phyloP scores from a whole-genome alignment of 768 basidiomycete genomes.

The Leucosporidium scottii region DNA sequence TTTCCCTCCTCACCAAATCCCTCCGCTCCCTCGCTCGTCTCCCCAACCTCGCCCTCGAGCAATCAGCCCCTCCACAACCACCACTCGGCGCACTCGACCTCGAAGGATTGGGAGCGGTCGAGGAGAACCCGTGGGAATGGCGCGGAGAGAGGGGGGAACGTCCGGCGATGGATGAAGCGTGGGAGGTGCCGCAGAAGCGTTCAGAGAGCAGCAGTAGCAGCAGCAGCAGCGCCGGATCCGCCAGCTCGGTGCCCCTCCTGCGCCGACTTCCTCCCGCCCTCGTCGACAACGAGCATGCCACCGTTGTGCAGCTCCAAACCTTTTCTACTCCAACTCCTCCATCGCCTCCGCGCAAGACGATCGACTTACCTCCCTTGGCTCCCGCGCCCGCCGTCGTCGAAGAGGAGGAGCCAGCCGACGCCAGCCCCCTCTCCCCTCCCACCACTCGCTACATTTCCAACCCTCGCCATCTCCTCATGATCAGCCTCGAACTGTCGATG shows the following conservation, averaged over 20 bases:
- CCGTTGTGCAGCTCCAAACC: conserved; percentile 1
- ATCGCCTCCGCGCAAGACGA: background rate
- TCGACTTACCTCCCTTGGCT: background rate
- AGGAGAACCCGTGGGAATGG: conserved; percentile 2
- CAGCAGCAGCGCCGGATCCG: background rate
- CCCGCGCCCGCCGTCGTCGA: background rate
- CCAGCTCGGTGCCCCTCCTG: no score
- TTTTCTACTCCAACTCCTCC: background rate
- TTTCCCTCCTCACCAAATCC: conserved; percentile 25
- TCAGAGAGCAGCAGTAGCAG: background rate
- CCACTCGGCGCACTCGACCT: background rate
- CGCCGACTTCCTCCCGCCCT: no score
- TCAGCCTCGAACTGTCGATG: conserved; percentile 32
- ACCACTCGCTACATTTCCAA: conserved; percentile 28
- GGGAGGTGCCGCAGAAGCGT: background rate
- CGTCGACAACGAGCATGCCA: background rate
- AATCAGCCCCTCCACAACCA: conserved; percentile 3
- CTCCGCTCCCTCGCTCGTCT: conserved; percentile 21
- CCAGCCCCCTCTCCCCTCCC: background rate
- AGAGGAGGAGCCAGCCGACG: background rate
- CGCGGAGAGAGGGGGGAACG: background rate
- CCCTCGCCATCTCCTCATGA: conserved; percentile 28
- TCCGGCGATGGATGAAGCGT: background rate
- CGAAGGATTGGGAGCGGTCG: background rate
- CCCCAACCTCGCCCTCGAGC: conserved; percentile 16